Evolutionary conservation across 352 stramenopile genomes (phyloP).

Genomic region (Phytophthora pinifolia): DNA sequence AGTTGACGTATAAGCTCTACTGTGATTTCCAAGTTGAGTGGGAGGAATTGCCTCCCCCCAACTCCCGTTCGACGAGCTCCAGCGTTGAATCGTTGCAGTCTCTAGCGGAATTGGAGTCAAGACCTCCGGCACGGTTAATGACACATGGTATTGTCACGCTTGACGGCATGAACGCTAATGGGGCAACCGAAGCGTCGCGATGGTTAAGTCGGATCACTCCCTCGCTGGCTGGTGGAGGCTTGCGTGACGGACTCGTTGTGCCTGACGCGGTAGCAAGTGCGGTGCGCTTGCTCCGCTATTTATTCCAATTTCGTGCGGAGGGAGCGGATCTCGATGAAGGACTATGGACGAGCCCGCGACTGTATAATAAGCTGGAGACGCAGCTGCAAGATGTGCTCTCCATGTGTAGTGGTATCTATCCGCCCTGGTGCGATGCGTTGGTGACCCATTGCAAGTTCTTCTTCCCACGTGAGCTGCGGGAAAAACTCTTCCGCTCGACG

Average conservation of each 20-base stretch:
- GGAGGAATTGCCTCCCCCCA: constrained; percentile 20
- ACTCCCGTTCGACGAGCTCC: not conserved
- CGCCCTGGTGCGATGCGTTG: constrained; percentile 71
- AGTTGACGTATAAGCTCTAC: constrained; percentile 67
- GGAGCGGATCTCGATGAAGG: constrained; percentile 34
- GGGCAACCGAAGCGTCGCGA: constrained; percentile 15
- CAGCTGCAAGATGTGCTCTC: constrained; percentile 85
- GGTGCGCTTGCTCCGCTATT: constrained; percentile 55
- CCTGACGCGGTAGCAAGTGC: constrained; percentile 43
- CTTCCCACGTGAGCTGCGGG: constrained; percentile 67
- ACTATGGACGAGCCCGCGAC: constrained; percentile 65
- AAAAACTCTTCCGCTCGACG: constrained; percentile 74
- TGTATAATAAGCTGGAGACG: constrained; percentile 80
- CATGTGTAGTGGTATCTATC: constrained; percentile 82
- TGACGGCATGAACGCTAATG: constrained; percentile 21
- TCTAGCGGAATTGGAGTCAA: constrained; percentile 20
- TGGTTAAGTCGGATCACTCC: constrained; percentile 27
- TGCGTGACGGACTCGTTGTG: constrained; percentile 14
- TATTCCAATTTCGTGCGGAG: constrained; percentile 49
- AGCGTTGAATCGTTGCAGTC: constrained; percentile 8
- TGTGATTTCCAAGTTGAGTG: constrained; percentile 77
- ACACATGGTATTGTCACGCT: constrained; percentile 25
- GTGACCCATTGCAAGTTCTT: constrained; percentile 85
- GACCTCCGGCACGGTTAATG: constrained; percentile 15
- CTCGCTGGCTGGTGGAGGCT: constrained; percentile 11